phyloP scores from a whole-genome alignment of 164 flowering plant species.

The Malania oleifera region DNA sequence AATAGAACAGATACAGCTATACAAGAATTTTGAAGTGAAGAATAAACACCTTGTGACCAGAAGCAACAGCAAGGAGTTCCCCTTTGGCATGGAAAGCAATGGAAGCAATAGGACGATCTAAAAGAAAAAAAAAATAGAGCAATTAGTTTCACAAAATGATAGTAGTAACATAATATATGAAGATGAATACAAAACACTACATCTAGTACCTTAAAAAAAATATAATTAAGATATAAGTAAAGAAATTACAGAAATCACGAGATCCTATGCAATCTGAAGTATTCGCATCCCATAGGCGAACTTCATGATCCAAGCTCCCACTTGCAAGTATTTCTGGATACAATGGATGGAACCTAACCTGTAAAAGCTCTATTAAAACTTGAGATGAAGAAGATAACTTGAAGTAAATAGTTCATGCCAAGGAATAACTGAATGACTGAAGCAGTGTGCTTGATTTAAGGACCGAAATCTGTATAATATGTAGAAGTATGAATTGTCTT shows the following conservation, averaged over 20 bases:
- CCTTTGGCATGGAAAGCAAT: conserved; percentile 8
- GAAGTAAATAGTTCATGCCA: no score
- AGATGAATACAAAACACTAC: not conserved
- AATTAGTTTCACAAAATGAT: not conserved
- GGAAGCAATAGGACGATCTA: conserved; percentile 4
- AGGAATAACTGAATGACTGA: no score
- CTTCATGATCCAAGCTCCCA: conserved; percentile 66
- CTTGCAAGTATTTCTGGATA: conserved; percentile 81
- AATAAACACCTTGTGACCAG: conserved; percentile 3
- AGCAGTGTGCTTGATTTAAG: no score
- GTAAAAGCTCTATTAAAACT: conserved; percentile 18
- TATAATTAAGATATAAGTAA: not conserved
- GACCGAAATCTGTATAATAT: no score
- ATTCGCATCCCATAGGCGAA: conserved; percentile 10
- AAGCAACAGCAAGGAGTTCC: conserved; percentile 4
- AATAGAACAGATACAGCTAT: not conserved
- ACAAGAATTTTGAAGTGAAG: not conserved
- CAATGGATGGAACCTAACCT: conserved; percentile 95
- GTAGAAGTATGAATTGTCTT: no score
- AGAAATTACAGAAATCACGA: conserved; percentile 7
- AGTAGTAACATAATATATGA: not conserved
- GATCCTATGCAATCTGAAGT: conserved; percentile 10
- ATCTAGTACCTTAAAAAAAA: not conserved
- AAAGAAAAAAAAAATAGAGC: not conserved
- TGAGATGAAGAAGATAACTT: conserved; percentile 5